Percentiles rank a stretch among this genome's conserved stretches.
These are phyloP conservation scores for Penicillium cataractarum DNA, from an alignment of 495 filamentous ascomycete genomes.

Conservation along the genomic window DNA sequence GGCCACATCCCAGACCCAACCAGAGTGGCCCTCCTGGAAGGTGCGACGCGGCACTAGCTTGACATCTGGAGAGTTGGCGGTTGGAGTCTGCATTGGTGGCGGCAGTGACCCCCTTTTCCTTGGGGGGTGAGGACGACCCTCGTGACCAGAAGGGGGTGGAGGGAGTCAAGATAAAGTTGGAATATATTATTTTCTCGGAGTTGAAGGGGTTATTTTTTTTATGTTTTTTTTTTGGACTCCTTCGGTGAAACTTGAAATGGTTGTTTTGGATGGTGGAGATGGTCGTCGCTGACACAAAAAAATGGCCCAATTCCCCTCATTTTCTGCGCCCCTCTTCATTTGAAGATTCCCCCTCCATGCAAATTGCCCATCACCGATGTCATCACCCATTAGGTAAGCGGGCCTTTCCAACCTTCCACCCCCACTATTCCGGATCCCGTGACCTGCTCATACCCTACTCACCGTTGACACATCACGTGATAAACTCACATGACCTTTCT, in stretches of 20 bases:
- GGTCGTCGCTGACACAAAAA: conserved; percentile 3
- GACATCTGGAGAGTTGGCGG: conserved; percentile 10
- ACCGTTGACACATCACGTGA: conserved; percentile 10
- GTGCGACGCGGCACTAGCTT: conserved; percentile 16
- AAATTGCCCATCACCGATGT: background rate
- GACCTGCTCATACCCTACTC: conserved; percentile 19
- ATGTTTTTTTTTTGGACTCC: background rate
- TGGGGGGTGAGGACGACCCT: conserved; percentile 1
- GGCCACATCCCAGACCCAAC: conserved; percentile 24
- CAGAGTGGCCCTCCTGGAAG: conserved; percentile 30
- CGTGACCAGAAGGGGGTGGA: conserved; percentile 1
- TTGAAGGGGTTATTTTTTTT: background rate
- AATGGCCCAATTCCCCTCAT: conserved; percentile 5
- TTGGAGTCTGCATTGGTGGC: conserved; percentile 14
- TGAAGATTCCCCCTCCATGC: conserved; percentile 1
- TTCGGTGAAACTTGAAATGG: background rate
- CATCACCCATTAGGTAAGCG: conserved; percentile 8
- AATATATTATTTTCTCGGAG: background rate
- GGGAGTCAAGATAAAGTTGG: conserved; percentile 7
- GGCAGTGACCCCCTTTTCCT: conserved; percentile 12
- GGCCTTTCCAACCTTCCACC: background rate
- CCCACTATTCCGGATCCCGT: background rate
- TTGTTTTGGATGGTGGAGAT: conserved; percentile 1
- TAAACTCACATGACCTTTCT: background rate
- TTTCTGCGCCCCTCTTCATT: background rate